phyloP scores from a whole-genome alignment of 495 filamentous ascomycete genomes.

The Pyrenopolyporus hunteri region DNA sequence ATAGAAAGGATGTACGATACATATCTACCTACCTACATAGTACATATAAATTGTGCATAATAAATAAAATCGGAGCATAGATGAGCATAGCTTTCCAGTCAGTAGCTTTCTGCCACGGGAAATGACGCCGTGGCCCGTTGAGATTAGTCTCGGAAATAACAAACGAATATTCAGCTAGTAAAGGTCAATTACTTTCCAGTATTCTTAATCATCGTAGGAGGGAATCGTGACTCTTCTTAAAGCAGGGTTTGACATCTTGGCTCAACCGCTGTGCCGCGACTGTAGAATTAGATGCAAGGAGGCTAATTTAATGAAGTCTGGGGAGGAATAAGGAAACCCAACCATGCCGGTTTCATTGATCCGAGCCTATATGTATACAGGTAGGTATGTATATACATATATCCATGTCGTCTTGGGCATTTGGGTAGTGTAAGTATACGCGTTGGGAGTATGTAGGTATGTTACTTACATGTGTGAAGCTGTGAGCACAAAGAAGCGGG shows the following conservation, averaged over 20 bases:
- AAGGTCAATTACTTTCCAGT: background rate
- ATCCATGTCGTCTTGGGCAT: no score
- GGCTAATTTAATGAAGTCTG: constrained; percentile 10
- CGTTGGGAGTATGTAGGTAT: no score
- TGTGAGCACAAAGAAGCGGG: constrained; percentile 4
- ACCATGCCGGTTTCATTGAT: background rate
- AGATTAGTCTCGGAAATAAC: background rate
- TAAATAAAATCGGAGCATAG: no score
- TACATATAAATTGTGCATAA: background rate
- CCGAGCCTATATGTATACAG: background rate
- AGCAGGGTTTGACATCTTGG: background rate
- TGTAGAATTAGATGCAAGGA: constrained; percentile 10
- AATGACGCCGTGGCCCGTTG: no score
- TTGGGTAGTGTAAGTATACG: no score
- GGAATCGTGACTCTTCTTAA: background rate
- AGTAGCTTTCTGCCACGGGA: no score
- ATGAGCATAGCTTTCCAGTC: no score
- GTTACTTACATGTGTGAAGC: no score
- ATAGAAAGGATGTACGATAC: no score
- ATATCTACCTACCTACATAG: no score
- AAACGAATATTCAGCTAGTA: no score
- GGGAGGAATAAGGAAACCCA: constrained; percentile 8
- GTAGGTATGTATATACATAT: no score
- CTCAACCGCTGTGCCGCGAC: constrained; percentile 18
- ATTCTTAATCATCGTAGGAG: background rate